Percentiles rank a stretch among this genome's conserved stretches.
phyloP scores from a whole-genome alignment of 139 green algal species.

The Closterium sp. region DNA sequence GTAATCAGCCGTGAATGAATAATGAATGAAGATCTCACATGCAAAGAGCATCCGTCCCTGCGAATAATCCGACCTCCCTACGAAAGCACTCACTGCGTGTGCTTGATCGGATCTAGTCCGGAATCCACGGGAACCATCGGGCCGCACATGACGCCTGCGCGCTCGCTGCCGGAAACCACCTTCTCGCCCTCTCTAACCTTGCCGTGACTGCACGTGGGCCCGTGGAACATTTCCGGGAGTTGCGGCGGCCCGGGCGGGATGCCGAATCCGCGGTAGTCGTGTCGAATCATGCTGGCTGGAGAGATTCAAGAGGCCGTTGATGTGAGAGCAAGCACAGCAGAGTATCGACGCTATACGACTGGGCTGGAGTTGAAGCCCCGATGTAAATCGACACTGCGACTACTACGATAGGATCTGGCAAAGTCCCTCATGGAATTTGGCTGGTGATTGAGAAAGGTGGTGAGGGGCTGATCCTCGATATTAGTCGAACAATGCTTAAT shows the following conservation, averaged over 20 bases:
- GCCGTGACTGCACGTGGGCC: too few relatives aligned
- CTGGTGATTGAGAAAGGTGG: too few relatives aligned
- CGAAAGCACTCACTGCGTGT: neutral
- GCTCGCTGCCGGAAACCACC: neutral
- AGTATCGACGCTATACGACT: neutral
- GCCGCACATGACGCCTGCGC: neutral
- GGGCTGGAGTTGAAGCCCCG: neutral
- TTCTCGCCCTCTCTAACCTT: neutral
- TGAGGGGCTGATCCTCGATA: too few relatives aligned
- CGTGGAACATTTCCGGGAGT: neutral
- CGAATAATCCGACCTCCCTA: too few relatives aligned
- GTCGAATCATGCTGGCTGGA: neutral
- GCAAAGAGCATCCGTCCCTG: neutral
- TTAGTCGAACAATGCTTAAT: too few relatives aligned
- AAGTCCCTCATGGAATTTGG: too few relatives aligned
- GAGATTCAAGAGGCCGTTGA: neutral
- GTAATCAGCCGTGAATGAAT: neutral
- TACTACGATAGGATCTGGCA: too few relatives aligned
- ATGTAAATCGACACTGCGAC: too few relatives aligned
- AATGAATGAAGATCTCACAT: neutral
- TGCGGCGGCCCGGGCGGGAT: neutral
- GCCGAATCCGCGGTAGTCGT: slow-evolving; percentile 17
- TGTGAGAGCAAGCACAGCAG: neutral
- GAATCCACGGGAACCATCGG: neutral
- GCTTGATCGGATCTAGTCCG: neutral